Percentiles rank a stretch among this genome's conserved stretches.
phyloP scores from a whole-genome alignment of 805 yeast species.

The Cyberlindnera mycetangii region DNA sequence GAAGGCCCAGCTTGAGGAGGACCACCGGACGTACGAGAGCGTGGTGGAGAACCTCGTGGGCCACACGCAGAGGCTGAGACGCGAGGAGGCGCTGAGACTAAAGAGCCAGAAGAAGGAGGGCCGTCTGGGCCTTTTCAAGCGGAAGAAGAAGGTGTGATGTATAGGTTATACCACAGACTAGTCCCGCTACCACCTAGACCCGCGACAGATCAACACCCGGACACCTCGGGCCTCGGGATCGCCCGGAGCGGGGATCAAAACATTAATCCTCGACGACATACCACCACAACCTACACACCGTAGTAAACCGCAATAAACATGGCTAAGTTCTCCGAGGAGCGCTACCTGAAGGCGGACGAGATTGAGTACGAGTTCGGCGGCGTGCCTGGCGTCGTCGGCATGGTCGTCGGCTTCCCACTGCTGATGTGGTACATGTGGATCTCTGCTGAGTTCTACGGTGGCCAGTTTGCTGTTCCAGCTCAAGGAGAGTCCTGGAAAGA shows the following conservation, averaged over 20 bases:
- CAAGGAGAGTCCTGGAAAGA: constrained; percentile 44
- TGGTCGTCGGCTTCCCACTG: constrained; percentile 90
- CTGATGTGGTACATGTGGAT: constrained; percentile 98
- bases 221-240: no score
- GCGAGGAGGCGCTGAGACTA: constrained; percentile 42
- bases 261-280: no score
- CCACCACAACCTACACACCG: no score
- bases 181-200: no score
- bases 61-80: constrained; percentile 75
- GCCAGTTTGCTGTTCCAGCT: constrained; percentile 66
- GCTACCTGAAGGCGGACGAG: constrained; percentile 43
- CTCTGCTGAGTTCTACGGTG: constrained; percentile 75
- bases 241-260: no score
- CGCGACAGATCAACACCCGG: no score
- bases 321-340: not conserved
- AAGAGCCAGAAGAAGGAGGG: constrained; percentile 30
- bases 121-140: constrained; percentile 16
- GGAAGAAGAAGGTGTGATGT: constrained; percentile 11
- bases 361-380: constrained; percentile 93
- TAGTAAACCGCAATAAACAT: not conserved
- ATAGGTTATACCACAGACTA: no score
- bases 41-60: constrained; percentile 91
- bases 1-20: constrained; percentile 48
- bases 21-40: constrained; percentile 74
- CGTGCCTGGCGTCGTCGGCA: constrained; percentile 79